Evolutionary conservation across 345 rosid genomes (phyloP), one percentile per base, ranked within the genome.

Genomic region (Populus nigra): DNA sequence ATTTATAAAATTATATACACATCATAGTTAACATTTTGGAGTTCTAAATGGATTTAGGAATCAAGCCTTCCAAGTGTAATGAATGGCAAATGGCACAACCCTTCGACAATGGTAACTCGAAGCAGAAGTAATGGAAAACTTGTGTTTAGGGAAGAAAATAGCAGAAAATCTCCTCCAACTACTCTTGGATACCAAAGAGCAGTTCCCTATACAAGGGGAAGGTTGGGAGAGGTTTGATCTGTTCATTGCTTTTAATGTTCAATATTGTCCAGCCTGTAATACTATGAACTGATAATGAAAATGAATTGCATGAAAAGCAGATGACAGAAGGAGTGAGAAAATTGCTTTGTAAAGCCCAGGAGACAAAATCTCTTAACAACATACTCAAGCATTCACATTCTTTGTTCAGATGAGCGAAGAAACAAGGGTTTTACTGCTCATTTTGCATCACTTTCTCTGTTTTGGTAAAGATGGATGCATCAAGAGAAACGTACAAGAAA

Each of bases 361-460:
- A 74, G 68, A 65, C 91, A 78, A 90, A 78, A 76, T 83, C 92
- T 72, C 68, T 91, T 4, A 89, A 82, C 86, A 81, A 70, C 70
- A 76, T 92, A 65, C 84, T 89, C 63, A 91, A 79, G 80, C 92
- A 89, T 50, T 91, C 95, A 72, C 92, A 87, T 82, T 88, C 91
- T 25, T 72, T 91, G 68, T 88, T 91, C 31, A 82, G 89, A 77
- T 88, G 84, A 88, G 15, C 29, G 5, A 59, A 57, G 65, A 59
- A 9, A 9, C 65, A 59, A n/a, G 29, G 65, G 29, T 8, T 1
- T 25, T 10, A 3, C 65, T 23, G 15, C 65, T 59, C 29, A 8
- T 59, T 59, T n/a, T n/a, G 29, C 27, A 59, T n/a, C 65, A 13
- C 7, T 0, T n/a, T 59, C 29, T 59, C 25, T 23, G 29, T 59